Base-by-base conservation (phyloP, 257 asterid species). In the Galeopsis tetrahit region DNA sequence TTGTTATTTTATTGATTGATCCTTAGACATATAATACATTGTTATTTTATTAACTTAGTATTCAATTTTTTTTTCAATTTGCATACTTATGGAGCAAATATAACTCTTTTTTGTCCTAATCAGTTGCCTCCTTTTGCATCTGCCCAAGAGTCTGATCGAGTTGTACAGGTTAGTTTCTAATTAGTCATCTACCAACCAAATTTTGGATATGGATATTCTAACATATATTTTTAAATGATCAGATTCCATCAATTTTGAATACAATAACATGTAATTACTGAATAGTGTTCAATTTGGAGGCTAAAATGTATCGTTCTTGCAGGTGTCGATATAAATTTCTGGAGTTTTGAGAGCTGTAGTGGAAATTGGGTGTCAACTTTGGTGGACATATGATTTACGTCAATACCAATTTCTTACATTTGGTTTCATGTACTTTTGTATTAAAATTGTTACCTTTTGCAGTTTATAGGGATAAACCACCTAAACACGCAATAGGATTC, bases 111-210 rank as follows among this genome's bases (percentile, higher is more conserved):
- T 77, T 86, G 96, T 73, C 96, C 92, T 70, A 89, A 81, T 75
- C 98, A 95, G 84, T 64, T 95, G 77, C 97, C 99, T 73, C 87
- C 95, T 32, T 92, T 97, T 86, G 98, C 99, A 51, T 88, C 98
- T 46, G 93, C 94, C 14, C 93, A 90, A 69, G 99, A 95, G 80
- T 86, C 98, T 51, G 99, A 90, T 78, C 91, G 97, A 76, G 94
- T 92, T 75, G 97, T 90, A 40, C 98, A 95, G 97, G 99, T 95
- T 68, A 70, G 84, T 65, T 62, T 38, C 5, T 48, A 11, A n/a
- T n/a, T n/a, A 60, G 66, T 40, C 64, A 57, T 62, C 13, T 14
- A 40, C 15, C 42, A 7, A 53, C 28, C 3, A 44, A 60, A 31
- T 4, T 42, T 48, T 42, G 32, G 69, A 21, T 33, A 9, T 59